Evolutionary conservation across 768 basidiomycete genomes (phyloP).

Genomic region (Kwoniella europaea): DNA sequence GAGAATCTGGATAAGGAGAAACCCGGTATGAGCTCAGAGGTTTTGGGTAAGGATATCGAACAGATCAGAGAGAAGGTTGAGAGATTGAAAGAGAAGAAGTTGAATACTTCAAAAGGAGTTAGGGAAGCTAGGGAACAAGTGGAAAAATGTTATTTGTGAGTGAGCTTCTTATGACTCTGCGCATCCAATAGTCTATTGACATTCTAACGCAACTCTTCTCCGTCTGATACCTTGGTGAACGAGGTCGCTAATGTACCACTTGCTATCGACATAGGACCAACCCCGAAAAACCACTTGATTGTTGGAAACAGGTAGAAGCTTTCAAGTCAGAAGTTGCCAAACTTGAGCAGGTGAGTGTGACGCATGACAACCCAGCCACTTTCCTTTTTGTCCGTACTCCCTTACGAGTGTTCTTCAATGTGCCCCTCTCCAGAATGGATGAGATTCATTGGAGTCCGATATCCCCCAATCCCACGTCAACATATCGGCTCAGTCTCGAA

Average conservation of each 20-base stretch:
- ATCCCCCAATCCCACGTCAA: no score
- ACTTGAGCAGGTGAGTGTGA: conserved; percentile 54
- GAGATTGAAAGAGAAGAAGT: conserved; percentile 46
- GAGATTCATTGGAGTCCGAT: background rate
- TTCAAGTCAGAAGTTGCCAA: conserved; percentile 58
- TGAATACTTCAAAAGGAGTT: conserved; percentile 49
- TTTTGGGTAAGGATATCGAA: conserved; percentile 57
- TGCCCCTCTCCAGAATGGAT: background rate
- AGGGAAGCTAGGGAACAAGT: conserved; percentile 48
- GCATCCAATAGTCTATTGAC: no score
- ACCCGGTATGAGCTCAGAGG: conserved; percentile 50
- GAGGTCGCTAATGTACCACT: no score
- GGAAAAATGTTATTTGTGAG: conserved; percentile 57
- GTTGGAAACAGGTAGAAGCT: conserved; percentile 57
- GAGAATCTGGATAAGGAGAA: conserved; percentile 58
- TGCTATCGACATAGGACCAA: conserved; percentile 44
- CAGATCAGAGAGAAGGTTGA: conserved; percentile 57
- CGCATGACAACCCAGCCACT: background rate
- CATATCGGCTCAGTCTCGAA: background rate
- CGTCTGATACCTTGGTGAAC: no score
- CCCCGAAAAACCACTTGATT: conserved; percentile 55
- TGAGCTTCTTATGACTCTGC: background rate
- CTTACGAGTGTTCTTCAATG: background rate
- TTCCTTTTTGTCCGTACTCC: background rate
- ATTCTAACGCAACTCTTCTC: no score